Evolutionary conservation across 495 filamentous ascomycete species (phyloP).

Genomic region (Neurospora sp.): DNA sequence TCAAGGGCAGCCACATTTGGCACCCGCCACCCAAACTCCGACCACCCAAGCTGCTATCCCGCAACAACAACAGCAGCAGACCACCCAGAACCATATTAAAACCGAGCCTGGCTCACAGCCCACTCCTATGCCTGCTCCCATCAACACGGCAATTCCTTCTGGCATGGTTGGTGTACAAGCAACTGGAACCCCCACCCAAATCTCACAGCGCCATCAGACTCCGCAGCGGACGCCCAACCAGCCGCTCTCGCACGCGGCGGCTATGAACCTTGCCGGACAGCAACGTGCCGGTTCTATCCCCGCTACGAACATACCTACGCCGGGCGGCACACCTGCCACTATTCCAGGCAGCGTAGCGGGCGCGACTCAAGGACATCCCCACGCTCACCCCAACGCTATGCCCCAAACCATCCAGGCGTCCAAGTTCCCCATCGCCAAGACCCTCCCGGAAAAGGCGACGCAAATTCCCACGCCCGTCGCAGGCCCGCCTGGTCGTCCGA

Average conservation of each 20-base stretch:
- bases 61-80: slow-evolving; percentile 21
- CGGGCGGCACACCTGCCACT: slow-evolving; percentile 18
- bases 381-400: slow-evolving; percentile 33
- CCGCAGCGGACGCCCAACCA: slow-evolving; percentile 32
- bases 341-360: slow-evolving; percentile 20
- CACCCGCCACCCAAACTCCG: background rate
- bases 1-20: background rate
- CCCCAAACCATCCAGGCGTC: slow-evolving; percentile 31
- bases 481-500: slow-evolving; percentile 51
- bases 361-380: slow-evolving; percentile 37
- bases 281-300: slow-evolving; percentile 27
- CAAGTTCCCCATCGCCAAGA: slow-evolving; percentile 72
- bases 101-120: slow-evolving; percentile 28
- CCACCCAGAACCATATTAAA: slow-evolving; percentile 25
- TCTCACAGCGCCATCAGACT: slow-evolving; percentile 34
- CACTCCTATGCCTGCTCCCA: slow-evolving; percentile 25
- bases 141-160: slow-evolving; percentile 37
- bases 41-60: slow-evolving; percentile 8
- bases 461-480: slow-evolving; percentile 57
- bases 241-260: slow-evolving; percentile 37
- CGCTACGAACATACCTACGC: slow-evolving; percentile 19
- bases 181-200: slow-evolving; percentile 34
- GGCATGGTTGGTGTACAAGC: slow-evolving; percentile 28
- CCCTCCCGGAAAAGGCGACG: slow-evolving; percentile 50
- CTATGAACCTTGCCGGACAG: slow-evolving; percentile 34